These are phyloP conservation scores for Lunularia cruciata DNA, from an alignment of 225 moss, liverwort and hornwort genomes.

Conservation along the genomic window DNA sequence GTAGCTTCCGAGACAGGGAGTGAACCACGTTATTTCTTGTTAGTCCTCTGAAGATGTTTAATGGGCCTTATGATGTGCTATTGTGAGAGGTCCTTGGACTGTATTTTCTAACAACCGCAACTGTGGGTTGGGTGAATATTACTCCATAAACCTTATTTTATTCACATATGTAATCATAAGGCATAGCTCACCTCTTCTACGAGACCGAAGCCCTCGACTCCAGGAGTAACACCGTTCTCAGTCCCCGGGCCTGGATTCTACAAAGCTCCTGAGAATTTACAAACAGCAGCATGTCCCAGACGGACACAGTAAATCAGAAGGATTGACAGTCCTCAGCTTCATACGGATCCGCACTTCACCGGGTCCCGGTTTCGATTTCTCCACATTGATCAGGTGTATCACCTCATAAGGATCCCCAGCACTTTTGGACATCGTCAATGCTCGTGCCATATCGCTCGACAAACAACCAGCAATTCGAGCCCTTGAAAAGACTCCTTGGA, in stretches of 20 bases:
- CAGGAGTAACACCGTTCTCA: slow-evolving; percentile 14
- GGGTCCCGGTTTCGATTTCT: slow-evolving; percentile 19
- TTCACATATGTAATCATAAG: too few species aligned
- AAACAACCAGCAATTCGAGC: too few species aligned
- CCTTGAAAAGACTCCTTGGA: too few species aligned
- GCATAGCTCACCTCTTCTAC: slow-evolving; percentile 24
- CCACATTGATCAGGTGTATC: slow-evolving; percentile 1
- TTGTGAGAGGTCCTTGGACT: too few species aligned
- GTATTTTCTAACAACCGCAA: too few species aligned
- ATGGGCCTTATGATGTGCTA: too few species aligned
- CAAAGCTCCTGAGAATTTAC: not conserved
- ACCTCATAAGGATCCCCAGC: slow-evolving; percentile 8
- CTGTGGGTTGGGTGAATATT: too few species aligned
- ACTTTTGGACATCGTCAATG: slow-evolving; percentile 20
- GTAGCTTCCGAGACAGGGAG: too few species aligned
- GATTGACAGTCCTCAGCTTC: slow-evolving; percentile 18
- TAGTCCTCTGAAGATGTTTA: too few species aligned
- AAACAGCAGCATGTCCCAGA: not conserved
- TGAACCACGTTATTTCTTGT: too few species aligned
- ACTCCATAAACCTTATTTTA: too few species aligned
- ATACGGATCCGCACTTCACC: slow-evolving; percentile 20
- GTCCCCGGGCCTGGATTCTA: slow-evolving; percentile 4
- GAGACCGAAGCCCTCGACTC: slow-evolving; percentile 17
- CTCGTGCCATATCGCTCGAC: slow-evolving; percentile 15
- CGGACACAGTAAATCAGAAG: slow-evolving; percentile 13